phyloP scores from a whole-genome alignment of 2,329 filamentous ascomycete genomes.

The Colletotrichum destructivum region DNA sequence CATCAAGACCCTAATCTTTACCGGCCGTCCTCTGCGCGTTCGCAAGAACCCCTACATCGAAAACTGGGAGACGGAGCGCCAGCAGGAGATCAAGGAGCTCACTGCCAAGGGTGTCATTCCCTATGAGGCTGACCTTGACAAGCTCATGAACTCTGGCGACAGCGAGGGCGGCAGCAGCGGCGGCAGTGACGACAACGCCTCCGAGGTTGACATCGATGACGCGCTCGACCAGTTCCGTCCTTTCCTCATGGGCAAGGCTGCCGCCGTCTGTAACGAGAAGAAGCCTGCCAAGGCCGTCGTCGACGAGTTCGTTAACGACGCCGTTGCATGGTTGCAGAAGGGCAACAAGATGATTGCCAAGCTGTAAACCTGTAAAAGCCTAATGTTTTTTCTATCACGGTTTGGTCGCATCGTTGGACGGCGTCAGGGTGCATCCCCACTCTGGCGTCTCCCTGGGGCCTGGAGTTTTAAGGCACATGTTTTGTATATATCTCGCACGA shows the following conservation, averaged over 20 bases:
- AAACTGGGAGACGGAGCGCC: constrained; percentile 96
- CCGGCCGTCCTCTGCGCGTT: constrained; percentile 93
- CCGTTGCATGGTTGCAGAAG: constrained; percentile 77
- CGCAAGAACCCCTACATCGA: constrained; percentile 93
- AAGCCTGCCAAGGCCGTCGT: constrained; percentile 93
- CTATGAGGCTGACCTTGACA: constrained; percentile 94
- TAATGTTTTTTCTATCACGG: constrained; percentile 35
- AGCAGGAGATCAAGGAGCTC: constrained; percentile 91
- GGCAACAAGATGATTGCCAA: constrained; percentile 80
- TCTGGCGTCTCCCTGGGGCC: constrained; percentile 10
- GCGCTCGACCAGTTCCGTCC: constrained; percentile 92
- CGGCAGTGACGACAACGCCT: constrained; percentile 78
- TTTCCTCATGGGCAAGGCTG: constrained; percentile 96
- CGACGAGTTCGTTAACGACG: constrained; percentile 92
- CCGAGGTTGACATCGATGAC: constrained; percentile 83
- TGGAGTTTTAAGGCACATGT: constrained; percentile 37
- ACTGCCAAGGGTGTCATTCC: constrained; percentile 91
- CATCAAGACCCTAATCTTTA: constrained; percentile 98
- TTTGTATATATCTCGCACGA: constrained; percentile 34
- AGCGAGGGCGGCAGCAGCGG: constrained; percentile 71
- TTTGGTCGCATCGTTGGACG: constrained; percentile 20
- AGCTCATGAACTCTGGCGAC: constrained; percentile 73
- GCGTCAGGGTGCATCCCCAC: constrained; percentile 3
- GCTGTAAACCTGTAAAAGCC: constrained; percentile 65
- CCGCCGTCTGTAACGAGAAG: constrained; percentile 93